A percentile compares a stretch with the other conserved stretches of the same genome.
phyloP scores from a whole-genome alignment of 768 basidiomycete species.

The Mrakia gelida region DNA sequence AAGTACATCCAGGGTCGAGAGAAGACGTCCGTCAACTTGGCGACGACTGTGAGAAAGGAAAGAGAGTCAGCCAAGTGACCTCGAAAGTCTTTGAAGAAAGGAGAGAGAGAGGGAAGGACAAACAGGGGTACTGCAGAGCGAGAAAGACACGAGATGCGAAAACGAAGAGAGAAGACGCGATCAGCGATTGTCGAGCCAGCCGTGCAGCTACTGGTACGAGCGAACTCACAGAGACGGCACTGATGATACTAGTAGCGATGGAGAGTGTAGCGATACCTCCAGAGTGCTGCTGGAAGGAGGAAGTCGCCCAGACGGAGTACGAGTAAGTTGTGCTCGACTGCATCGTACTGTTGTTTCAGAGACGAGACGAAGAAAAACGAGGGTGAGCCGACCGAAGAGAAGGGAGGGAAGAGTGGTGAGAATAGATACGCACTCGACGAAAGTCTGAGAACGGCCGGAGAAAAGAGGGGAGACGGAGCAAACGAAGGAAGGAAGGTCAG shows the following conservation, averaged over 20 bases:
- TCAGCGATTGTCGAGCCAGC: neutral
- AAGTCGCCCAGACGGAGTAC: conserved; percentile 40
- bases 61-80: conserved; percentile 16
- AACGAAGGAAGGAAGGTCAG: conserved; percentile 7
- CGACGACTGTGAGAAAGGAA: conserved; percentile 30
- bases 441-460: neutral
- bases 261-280: conserved; percentile 39
- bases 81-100: conserved; percentile 38
- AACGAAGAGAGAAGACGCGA: conserved; percentile 2
- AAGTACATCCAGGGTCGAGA: conserved; percentile 38
- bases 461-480: neutral
- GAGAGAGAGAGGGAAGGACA: conserved; percentile 41
- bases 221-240: conserved; percentile 32
- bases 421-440: neutral
- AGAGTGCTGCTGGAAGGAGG: conserved; percentile 40
- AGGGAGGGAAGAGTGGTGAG: neutral
- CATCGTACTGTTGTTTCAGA: conserved; percentile 12
- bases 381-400: neutral
- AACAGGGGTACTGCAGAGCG: conserved; percentile 37
- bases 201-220: neutral
- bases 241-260: conserved; percentile 41
- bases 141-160: neutral
- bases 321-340: conserved; percentile 22
- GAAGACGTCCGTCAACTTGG: conserved; percentile 40
- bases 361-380: neutral